A percentile compares a stretch with the other conserved stretches of the same genome.
These are phyloP conservation scores for Aureobasidium lini DNA, from an alignment of 2,329 filamentous ascomycete genomes.

Conservation along the genomic window DNA sequence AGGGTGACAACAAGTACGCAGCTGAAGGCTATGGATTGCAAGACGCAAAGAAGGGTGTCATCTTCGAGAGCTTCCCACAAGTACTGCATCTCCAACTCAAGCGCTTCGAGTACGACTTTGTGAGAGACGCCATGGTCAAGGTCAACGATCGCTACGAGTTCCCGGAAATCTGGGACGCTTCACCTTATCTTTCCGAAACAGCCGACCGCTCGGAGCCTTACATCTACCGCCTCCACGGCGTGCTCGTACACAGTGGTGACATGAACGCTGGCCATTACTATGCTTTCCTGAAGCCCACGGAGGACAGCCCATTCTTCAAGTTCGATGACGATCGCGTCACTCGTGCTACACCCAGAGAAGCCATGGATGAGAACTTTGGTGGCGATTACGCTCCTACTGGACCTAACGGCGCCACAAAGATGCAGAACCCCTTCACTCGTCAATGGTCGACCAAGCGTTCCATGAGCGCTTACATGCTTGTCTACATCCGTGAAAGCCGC, in stretches of 20 bases:
- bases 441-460: conserved; percentile 59
- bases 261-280: conserved; percentile 98
- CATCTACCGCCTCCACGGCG: conserved; percentile 87
- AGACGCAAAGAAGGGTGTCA: conserved; percentile 95
- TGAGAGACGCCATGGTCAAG: conserved; percentile 97
- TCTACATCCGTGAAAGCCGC: conserved; percentile 84
- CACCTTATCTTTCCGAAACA: conserved; percentile 78
- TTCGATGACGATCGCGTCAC: conserved; percentile 97
- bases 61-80: conserved; percentile 90
- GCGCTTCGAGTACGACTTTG: conserved; percentile 95
- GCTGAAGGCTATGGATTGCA: conserved; percentile 87
- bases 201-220: conserved; percentile 84
- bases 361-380: conserved; percentile 92
- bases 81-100: conserved; percentile 93
- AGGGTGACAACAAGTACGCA: conserved; percentile 97
- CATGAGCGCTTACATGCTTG: conserved; percentile 96
- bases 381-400: conserved; percentile 62
- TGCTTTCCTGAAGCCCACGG: conserved; percentile 87
- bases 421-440: conserved; percentile 57
- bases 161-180: conserved; percentile 73
- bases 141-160: conserved; percentile 92
- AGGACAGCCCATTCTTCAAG: conserved; percentile 91
- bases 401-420: conserved; percentile 48
- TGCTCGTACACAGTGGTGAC: conserved; percentile 92
- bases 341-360: conserved; percentile 83